Evolutionary conservation across 2,329 filamentous ascomycete species (phyloP), one percentile per base, ranked within the genome.

Genomic region (Phaeosphaeria sp.): DNA sequence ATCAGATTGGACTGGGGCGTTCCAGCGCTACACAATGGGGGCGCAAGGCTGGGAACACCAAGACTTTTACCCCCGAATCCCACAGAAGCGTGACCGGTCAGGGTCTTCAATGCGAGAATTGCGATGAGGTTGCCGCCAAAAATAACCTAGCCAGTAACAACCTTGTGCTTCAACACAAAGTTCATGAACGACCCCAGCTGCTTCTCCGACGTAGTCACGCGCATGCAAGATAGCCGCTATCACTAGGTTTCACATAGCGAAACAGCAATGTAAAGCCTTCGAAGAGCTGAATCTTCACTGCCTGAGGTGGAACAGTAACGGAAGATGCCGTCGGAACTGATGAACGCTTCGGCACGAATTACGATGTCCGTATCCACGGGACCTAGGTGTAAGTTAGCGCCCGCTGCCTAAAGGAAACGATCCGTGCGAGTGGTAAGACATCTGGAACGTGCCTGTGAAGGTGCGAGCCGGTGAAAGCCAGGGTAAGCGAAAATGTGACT

Each of bases 41-140:
- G 63, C 68, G 63, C 53, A 63, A 66, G 62, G 67, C 68, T 69
- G 66, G 64, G 49, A 55, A 59, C 47, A 49, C 60, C 57, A 68
- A 65, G 57, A 59, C n/a, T 45, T 56, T 53, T 61, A 61, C 53
- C 49, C 49, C 48, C 30, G 45, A 21, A 47, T 36, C 30, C 9
- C 27, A 42, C 36, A 50, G 48, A 43, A 42, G n/a, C 18, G 20
- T 53, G 51, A 49, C 54, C 50, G 40, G 50, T 60, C 20, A 43
- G 13, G 43, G 49, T 39, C 21, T 21, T 36, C 42, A 47, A 56
- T 51, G 55, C 57, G 53, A 65, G 49, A 59, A 47, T 1, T 49
- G 25, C 46, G 27, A 49, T 13, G 11, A 13, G 30, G 15, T 24
- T 3, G 17, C 13, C 8, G 20, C 44, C 44, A 25, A 47, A 36